phyloP scores from a whole-genome alignment of 352 stramenopile genomes.

The Pythium graminicola region DNA sequence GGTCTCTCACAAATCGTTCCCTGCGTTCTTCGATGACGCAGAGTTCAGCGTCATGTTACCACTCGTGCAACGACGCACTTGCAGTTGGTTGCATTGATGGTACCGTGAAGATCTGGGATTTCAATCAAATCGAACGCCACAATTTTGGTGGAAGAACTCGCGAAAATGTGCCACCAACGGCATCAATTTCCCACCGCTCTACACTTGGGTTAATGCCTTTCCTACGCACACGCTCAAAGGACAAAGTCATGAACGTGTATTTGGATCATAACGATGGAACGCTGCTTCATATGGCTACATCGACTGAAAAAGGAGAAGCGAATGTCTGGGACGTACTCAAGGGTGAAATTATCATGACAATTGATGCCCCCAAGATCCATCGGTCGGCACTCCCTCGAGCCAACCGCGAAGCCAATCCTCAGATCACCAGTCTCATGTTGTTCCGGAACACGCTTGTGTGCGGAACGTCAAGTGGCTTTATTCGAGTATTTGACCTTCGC shows the following conservation, averaged over 20 bases:
- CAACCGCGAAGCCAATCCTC: slow-evolving; percentile 49
- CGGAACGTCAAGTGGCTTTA: slow-evolving; percentile 81
- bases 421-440: slow-evolving; percentile 86
- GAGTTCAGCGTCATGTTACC: slow-evolving; percentile 60
- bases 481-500: slow-evolving; percentile 81
- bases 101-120: slow-evolving; percentile 79
- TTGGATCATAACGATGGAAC: slow-evolving; percentile 77
- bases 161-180: slow-evolving; percentile 49
- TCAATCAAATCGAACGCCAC: slow-evolving; percentile 49
- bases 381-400: slow-evolving; percentile 69
- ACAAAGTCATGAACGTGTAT: slow-evolving; percentile 74
- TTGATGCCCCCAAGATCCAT: slow-evolving; percentile 76
- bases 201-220: slow-evolving; percentile 81
- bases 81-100: slow-evolving; percentile 71
- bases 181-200: slow-evolving; percentile 70
- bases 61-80: slow-evolving; percentile 74
- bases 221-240: slow-evolving; percentile 66
- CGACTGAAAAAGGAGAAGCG: slow-evolving; percentile 80
- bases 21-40: slow-evolving; percentile 65
- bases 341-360: slow-evolving; percentile 74
- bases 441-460: slow-evolving; percentile 83
- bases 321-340: slow-evolving; percentile 86
- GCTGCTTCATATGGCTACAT: slow-evolving; percentile 74
- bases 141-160: slow-evolving; percentile 39
- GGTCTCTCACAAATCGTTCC: slow-evolving; percentile 65